Evolutionary conservation across 768 basidiomycete species (phyloP).

Genomic region (Leccinum pellstonianum): DNA sequence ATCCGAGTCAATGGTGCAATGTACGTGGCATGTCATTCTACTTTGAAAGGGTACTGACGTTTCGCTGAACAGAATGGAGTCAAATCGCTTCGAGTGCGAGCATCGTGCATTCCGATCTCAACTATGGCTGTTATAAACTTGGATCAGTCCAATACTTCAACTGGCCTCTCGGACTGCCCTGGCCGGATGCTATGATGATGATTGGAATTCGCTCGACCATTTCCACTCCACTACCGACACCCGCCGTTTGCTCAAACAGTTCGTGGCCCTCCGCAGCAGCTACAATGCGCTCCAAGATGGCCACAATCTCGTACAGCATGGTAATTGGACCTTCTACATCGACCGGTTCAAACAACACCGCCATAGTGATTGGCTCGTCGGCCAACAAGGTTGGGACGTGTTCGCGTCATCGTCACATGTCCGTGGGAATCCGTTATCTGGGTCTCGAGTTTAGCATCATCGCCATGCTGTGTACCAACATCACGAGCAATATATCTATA

Average conservation of each 20-base stretch:
- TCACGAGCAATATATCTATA: conserved; percentile 46
- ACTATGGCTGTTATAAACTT: conserved; percentile 35
- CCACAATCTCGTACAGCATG: conserved; percentile 75
- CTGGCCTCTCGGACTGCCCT: conserved; percentile 80
- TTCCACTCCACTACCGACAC: conserved; percentile 86
- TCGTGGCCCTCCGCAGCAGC: conserved; percentile 64
- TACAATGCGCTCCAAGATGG: conserved; percentile 86
- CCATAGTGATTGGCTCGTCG: conserved; percentile 77
- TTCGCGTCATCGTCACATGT: too few relatives aligned
- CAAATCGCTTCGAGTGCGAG: too few relatives aligned
- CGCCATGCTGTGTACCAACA: conserved; percentile 70
- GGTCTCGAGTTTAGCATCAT: conserved; percentile 78
- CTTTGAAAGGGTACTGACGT: too few relatives aligned
- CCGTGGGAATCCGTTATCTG: too few relatives aligned
- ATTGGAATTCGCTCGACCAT: conserved; percentile 89
- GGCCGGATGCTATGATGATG: conserved; percentile 78
- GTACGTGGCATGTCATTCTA: too few relatives aligned
- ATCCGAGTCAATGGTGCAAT: too few relatives aligned
- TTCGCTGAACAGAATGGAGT: too few relatives aligned
- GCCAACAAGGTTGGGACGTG: too few relatives aligned
- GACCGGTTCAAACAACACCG: conserved; percentile 80
- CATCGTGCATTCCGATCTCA: too few relatives aligned
- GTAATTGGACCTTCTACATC: conserved; percentile 82
- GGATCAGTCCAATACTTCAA: conserved; percentile 95
- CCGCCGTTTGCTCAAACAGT: conserved; percentile 71